Percentiles rank a stretch among this genome's conserved stretches.
These are phyloP conservation scores for Tephrocybe sp. DNA, from an alignment of 768 basidiomycete genomes.

Conservation along the genomic window DNA sequence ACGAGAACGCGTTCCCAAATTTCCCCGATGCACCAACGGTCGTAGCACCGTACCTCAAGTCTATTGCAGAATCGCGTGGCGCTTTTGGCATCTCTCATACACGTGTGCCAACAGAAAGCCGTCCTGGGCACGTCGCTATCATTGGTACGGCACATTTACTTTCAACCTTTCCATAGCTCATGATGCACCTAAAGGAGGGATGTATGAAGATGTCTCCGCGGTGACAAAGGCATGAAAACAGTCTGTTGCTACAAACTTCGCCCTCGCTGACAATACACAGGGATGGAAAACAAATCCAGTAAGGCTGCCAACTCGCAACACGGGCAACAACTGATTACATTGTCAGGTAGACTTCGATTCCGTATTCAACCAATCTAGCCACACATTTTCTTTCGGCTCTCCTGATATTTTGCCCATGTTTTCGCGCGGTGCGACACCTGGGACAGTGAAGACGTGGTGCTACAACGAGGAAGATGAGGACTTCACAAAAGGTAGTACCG, in stretches of 20 bases:
- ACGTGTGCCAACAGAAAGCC: slow-evolving; percentile 82
- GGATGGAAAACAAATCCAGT: slow-evolving; percentile 89
- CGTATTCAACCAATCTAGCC: slow-evolving; percentile 78
- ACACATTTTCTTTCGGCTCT: slow-evolving; percentile 82
- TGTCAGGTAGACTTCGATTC: slow-evolving; percentile 80
- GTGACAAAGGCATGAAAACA: slow-evolving; percentile 67
- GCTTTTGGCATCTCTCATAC: slow-evolving; percentile 87
- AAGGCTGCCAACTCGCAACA: slow-evolving; percentile 15
- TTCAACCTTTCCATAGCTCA: background rate
- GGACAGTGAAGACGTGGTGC: slow-evolving; percentile 72
- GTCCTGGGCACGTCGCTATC: slow-evolving; percentile 87
- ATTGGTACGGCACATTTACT: slow-evolving; percentile 61
- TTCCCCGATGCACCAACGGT: slow-evolving; percentile 52
- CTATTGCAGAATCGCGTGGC: slow-evolving; percentile 64
- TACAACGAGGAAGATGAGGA: slow-evolving; percentile 81
- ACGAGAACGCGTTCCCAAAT: slow-evolving; percentile 56
- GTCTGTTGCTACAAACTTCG: slow-evolving; percentile 1
- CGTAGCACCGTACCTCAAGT: slow-evolving; percentile 74
- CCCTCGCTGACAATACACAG: slow-evolving; percentile 32
- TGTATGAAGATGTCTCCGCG: slow-evolving; percentile 90
- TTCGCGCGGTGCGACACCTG: slow-evolving; percentile 65
- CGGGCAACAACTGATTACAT: slow-evolving; percentile 16
- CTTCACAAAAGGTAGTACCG: slow-evolving; percentile 71
- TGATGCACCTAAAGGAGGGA: slow-evolving; percentile 52
- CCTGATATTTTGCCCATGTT: slow-evolving; percentile 93